Percentiles rank a stretch among this genome's conserved stretches.
These are phyloP conservation scores for Colletotrichum sp. DNA, from an alignment of 2,329 filamentous ascomycete species.

Conservation along the genomic window DNA sequence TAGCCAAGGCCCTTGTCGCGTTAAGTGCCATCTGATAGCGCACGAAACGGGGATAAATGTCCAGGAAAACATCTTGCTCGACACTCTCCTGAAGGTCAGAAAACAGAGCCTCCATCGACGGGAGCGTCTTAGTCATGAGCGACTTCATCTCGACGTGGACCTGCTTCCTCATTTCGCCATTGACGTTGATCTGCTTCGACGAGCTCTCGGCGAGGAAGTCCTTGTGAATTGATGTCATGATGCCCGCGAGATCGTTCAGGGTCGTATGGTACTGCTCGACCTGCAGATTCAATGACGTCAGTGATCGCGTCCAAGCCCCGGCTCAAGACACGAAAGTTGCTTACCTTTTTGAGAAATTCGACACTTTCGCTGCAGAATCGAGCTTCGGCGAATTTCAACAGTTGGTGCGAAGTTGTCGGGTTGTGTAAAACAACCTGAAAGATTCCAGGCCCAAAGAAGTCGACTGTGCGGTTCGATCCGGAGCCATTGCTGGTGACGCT, in stretches of 20 bases:
- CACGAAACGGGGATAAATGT: conserved; percentile 59
- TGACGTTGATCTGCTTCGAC: conserved; percentile 48
- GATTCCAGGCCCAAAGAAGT: conserved; percentile 55
- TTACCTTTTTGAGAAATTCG: conserved; percentile 57
- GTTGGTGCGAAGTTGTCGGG: conserved; percentile 48
- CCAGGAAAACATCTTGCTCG: conserved; percentile 46
- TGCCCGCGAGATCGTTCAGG: conserved; percentile 40
- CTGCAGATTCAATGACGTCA: conserved; percentile 23
- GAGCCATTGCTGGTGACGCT: conserved; percentile 8
- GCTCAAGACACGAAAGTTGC: background rate
- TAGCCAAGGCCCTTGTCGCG: conserved; percentile 49
- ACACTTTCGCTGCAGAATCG: conserved; percentile 54
- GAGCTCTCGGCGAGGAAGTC: conserved; percentile 29
- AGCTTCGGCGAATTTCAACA: conserved; percentile 53
- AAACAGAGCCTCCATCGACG: conserved; percentile 50
- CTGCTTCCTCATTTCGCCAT: conserved; percentile 41
- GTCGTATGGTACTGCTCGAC: conserved; percentile 48
- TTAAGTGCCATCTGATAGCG: conserved; percentile 54
- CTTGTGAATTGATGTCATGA: conserved; percentile 39
- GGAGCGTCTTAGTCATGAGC: conserved; percentile 48
- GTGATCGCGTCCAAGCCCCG: background rate
- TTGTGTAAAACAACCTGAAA: conserved; percentile 57
- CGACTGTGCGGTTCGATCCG: conserved; percentile 32
- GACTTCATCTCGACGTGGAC: conserved; percentile 53
- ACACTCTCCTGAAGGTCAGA: conserved; percentile 47